These are phyloP conservation scores for Claviceps capensis DNA, from an alignment of 2,329 filamentous ascomycete species.

Conservation along the genomic window DNA sequence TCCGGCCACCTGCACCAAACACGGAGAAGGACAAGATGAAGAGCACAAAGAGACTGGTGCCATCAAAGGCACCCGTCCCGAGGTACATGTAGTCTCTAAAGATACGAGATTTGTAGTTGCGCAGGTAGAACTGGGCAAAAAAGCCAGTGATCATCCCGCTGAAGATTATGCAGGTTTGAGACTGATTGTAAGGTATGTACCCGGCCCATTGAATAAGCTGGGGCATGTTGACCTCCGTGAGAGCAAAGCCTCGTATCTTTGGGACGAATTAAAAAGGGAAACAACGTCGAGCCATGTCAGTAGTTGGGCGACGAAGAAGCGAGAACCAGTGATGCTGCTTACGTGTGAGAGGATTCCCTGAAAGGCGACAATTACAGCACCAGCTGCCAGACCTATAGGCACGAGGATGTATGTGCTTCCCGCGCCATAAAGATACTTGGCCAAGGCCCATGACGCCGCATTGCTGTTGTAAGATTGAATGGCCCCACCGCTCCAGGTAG, in stretches of 20 bases:
- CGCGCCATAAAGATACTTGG: conserved; percentile 27
- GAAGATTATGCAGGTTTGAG: conserved; percentile 40
- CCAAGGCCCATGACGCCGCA: conserved; percentile 18
- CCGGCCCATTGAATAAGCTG: conserved; percentile 4
- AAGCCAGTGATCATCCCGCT: conserved; percentile 31
- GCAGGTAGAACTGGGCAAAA: conserved; percentile 36
- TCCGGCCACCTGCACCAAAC: conserved; percentile 33
- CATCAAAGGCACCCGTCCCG: conserved; percentile 39
- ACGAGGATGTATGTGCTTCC: conserved; percentile 23
- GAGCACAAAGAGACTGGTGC: conserved; percentile 24
- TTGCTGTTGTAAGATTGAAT: conserved; percentile 31
- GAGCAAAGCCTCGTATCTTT: neutral
- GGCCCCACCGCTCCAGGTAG: conserved; percentile 34
- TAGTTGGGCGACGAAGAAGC: neutral
- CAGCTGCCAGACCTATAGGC: conserved; percentile 26
- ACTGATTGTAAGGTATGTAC: conserved; percentile 13
- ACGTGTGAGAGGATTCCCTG: neutral
- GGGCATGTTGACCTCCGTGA: conserved; percentile 2
- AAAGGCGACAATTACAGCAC: conserved; percentile 19
- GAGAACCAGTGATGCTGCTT: neutral
- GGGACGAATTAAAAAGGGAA: conserved; percentile 1
- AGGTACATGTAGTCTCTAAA: conserved; percentile 42
- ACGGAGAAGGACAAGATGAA: conserved; percentile 36
- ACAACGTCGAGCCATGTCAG: neutral
- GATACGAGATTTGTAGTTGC: conserved; percentile 35